Evolutionary conservation across 768 basidiomycete genomes (phyloP).

Genomic region (Lyophyllum decastes): DNA sequence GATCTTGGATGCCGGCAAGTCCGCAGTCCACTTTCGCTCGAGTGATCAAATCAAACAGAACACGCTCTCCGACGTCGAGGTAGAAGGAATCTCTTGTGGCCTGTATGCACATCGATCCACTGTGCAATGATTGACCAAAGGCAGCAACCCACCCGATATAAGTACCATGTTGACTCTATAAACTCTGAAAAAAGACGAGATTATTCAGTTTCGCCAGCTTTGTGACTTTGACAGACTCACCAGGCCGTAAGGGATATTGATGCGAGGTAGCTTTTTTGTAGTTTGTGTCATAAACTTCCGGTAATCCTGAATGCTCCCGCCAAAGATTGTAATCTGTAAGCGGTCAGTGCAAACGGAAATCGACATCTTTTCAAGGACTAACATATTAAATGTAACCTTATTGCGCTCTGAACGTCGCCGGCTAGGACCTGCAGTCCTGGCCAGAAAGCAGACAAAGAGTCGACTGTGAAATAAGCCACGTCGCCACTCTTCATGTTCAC

Average conservation of each 20-base stretch:
- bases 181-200: slow-evolving; percentile 57
- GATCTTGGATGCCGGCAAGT: slow-evolving; percentile 77
- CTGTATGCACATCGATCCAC: slow-evolving; percentile 36
- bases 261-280: slow-evolving; percentile 69
- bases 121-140: not conserved
- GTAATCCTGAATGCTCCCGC: slow-evolving; percentile 83
- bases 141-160: slow-evolving; percentile 68
- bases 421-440: slow-evolving; percentile 92
- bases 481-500: slow-evolving; percentile 83
- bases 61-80: slow-evolving; percentile 84
- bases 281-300: slow-evolving; percentile 89
- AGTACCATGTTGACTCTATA: slow-evolving; percentile 94
- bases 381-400: slow-evolving; percentile 91
- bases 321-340: slow-evolving; percentile 87
- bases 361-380: slow-evolving; percentile 23
- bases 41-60: slow-evolving; percentile 72
- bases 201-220: not conserved
- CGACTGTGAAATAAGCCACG: slow-evolving; percentile 75
- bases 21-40: slow-evolving; percentile 87
- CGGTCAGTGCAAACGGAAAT: not conserved
- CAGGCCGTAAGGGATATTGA: slow-evolving; percentile 82
- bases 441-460: slow-evolving; percentile 96
- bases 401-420: slow-evolving; percentile 86
- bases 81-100: slow-evolving; percentile 94
- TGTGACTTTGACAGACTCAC: slow-evolving; percentile 30